These are phyloP conservation scores for Heimioporus sp. DNA, from an alignment of 768 basidiomycete genomes.

Conservation along the genomic window DNA sequence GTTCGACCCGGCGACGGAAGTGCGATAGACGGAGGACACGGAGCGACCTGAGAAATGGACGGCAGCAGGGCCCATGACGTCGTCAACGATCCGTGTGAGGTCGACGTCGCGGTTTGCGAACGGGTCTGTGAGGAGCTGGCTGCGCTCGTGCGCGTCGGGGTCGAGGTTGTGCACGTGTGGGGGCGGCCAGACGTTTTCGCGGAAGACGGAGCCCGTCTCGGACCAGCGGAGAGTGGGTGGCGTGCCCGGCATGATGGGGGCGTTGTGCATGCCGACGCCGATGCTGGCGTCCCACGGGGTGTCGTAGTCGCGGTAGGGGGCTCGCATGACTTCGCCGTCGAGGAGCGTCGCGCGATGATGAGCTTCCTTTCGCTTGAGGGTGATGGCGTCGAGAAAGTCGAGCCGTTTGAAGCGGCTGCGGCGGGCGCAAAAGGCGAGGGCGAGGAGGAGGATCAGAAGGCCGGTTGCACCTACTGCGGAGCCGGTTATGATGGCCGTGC, in stretches of 20 bases:
- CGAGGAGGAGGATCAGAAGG: conserved; percentile 36
- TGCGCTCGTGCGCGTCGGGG: conserved; percentile 7
- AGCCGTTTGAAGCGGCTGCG: conserved; percentile 36
- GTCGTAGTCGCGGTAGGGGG: conserved; percentile 20
- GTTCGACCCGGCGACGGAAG: conserved; percentile 5
- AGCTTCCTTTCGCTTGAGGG: conserved; percentile 17
- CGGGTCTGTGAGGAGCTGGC: too few relatives aligned
- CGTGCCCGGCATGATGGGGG: not conserved
- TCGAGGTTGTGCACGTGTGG: conserved; percentile 18
- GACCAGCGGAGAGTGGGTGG: conserved; percentile 12
- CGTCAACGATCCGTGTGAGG: conserved; percentile 42
- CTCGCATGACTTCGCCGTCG: conserved; percentile 14
- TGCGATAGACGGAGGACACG: conserved; percentile 21
- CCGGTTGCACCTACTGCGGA: conserved; percentile 37
- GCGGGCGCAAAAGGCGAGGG: conserved; percentile 36
- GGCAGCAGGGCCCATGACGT: conserved; percentile 44
- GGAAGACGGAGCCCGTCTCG: conserved; percentile 46
- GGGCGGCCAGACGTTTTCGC: conserved; percentile 45
- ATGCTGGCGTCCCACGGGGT: conserved; percentile 18
- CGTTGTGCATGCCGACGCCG: too few relatives aligned
- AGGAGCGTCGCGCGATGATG: conserved; percentile 21
- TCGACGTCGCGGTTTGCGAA: conserved; percentile 30
- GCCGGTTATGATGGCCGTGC: conserved; percentile 43
- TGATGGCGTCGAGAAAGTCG: conserved; percentile 29
- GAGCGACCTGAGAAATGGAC: conserved; percentile 24